Base-by-base conservation (phyloP, 2,329 filamentous ascomycete species). In the Pseudogymnoascus verrucosus region DNA sequence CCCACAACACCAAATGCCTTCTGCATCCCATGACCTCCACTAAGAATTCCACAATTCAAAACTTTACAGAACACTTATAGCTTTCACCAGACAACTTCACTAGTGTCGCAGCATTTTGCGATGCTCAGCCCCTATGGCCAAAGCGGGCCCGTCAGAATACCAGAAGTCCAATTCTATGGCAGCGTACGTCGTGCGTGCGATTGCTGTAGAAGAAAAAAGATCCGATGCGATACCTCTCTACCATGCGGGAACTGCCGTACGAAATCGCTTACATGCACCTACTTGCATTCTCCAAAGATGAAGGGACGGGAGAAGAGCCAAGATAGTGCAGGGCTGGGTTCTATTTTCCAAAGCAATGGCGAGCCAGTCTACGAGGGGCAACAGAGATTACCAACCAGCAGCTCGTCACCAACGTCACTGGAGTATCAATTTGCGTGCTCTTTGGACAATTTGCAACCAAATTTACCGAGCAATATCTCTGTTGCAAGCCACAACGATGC, bases 201-300 rank as follows among this genome's bases (percentile, higher is more conserved):
- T 59, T 54, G 67, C 10, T 75, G 73, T n/a, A 72, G 71, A 31
- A 57, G 51, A 4, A 64, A 71, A 2, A 75, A 74, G 57, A 67
- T 71, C 0, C 72, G 73, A 23, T 75, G 73, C 16, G 67, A 74
- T 54, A 71, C 72, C 3, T 40, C 47, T 1, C 62, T 54, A 1
- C 72, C 73, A 0, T 75, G 73, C 42, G 28, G 59, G 4, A 74
- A 72, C 64, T 75, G 73, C 31, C 54, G 21, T n/a, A 47, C 54
- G 0, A 64, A 66, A 0, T 63, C 57, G 3, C 16, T 65, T 19
- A 59, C 57, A 1, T 75, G 73, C 62, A 73, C 71, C 0, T 75
- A 74, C 62, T 10, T 72, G 8, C 71, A 71, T 0, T 68, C 74
- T 2, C 72, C 68, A 2, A 74, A 72, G 40, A 74, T 74, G 69